phyloP scores from a whole-genome alignment of 169 alveolate species.

The Eimeria zaria region DNA sequence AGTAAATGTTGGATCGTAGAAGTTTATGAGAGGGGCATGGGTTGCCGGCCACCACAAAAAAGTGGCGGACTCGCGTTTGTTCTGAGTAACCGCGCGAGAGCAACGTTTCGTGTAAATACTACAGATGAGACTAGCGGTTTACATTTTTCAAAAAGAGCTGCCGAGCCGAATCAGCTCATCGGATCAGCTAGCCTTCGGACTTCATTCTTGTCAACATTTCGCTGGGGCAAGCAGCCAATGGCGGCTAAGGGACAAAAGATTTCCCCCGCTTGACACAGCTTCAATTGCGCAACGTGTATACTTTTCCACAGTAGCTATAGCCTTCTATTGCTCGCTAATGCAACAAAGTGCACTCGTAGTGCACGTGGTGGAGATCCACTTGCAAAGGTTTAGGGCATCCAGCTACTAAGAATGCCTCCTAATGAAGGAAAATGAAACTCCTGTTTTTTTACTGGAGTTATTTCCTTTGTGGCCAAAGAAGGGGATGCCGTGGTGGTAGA shows the following conservation, averaged over 20 bases:
- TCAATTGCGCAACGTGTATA: neutral
- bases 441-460: neutral
- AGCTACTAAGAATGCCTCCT: slow-evolving; percentile 22
- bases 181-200: neutral
- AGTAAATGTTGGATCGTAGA: neutral
- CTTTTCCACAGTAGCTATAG: neutral
- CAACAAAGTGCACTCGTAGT: neutral
- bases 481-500: slow-evolving; percentile 54
- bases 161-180: neutral
- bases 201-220: neutral
- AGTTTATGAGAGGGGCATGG: neutral
- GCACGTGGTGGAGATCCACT: neutral
- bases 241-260: neutral
- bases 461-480: neutral
- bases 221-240: neutral
- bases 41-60: neutral
- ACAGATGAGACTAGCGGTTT: neutral
- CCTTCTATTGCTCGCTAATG: neutral
- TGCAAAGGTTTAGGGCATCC: slow-evolving; percentile 25
- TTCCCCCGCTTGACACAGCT: neutral
- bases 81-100: neutral
- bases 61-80: neutral
- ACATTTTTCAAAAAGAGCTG: neutral
- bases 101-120: neutral
- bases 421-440: slow-evolving; percentile 25